Base-by-base conservation (phyloP, 768 basidiomycete species). In the Mycena kentingensis region DNA sequence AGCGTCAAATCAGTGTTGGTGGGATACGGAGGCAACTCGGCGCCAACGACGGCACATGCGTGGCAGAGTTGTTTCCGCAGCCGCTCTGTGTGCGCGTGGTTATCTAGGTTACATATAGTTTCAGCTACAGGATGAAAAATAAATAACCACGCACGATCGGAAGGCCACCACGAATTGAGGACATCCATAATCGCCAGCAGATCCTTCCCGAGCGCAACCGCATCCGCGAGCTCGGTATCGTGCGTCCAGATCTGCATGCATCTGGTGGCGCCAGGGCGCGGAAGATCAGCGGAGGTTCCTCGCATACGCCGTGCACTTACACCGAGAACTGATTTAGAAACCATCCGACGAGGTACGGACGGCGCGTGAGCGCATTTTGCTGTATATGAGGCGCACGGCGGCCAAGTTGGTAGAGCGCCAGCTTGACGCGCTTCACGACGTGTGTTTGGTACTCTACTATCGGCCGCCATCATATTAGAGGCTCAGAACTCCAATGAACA, bases 311-410 rank as follows among this genome's bases (percentile, higher is more conserved):
- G n/a, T 24, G 22, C 7, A 68, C 82, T 34, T 61, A 86, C 85
- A 82, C 80, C 0, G 79, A 75, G 5, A 87, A 72, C 58, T 87
- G 87, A 54, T 80, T 84, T 27, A 80, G 72, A 57, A 87, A 87
- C 88, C 88, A 90, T 38, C 77, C 76, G 48, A 83, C 79, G 59
- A 85, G 81, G 67, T 81, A 89, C 1, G 88, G 88, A 0, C 87
- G 79, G 24, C 87, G 75, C 18, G 83, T 80, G 26, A 90, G 71
- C 60, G 82, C 70, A 53, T 85, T 74, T 0, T 77, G 81, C 29
- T 80, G 74, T 3, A 71, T 11, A 19, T 37, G 36, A 11, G 18
- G 18, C 11, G 12, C 36, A 11, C 41, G 67, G 29, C 77, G 73
- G n/a, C 72, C 73, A 15, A 85, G 67, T 46, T 79, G 76, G 42